Evolutionary conservation across 2,329 filamentous ascomycete genomes (phyloP), one percentile per base, ranked within the genome.

Genomic region (Trichoderma asperellum): DNA sequence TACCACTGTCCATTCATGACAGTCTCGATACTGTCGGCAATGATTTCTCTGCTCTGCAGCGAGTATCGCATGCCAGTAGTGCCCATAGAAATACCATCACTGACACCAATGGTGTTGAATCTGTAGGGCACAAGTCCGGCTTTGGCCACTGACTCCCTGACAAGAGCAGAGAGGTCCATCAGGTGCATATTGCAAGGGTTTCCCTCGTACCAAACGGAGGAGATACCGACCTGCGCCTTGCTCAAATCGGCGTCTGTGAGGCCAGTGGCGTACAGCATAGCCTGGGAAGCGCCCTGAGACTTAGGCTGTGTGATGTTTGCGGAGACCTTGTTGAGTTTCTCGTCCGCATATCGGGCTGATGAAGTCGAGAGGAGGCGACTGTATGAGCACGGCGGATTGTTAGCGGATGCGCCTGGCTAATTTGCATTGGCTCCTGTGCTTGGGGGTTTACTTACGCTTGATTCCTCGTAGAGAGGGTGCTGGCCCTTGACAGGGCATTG

Each of bases 161-260:
- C 91, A 73, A 91, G 84, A 79, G 91, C 86, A 78, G 92, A 97
- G 71, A 99, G 88, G 77, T 96, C 92, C 81, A 99, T 86, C 72
- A 99, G 85, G 82, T 99, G 96, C 95, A 97, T 99, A 84, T 99
- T 99, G 86, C 96, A 99, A 32, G 96, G 96, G 83, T 99, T 99
- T 69, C 96, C 96, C 75, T 93, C 91, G 83, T 95, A 97, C 96
- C 96, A 99, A 71, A 98, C 94, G 6, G 94, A 97, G 53, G 95
- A 97, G 79, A 99, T 98, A 74, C 96, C 96, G 75, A 99, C 91
- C 84, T 99, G 96, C 32, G 96, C 92, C 85, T 98, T 99, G 84
- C 91, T 91, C 90, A 98, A 92, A 81, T 97, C 94, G 68, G 87
- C 86, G 77, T 97, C 92, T 53, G 84, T 88, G 76, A 99, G 85